phyloP scores from a whole-genome alignment of 2,329 filamentous ascomycete genomes.

The Cladosporium sp. region DNA sequence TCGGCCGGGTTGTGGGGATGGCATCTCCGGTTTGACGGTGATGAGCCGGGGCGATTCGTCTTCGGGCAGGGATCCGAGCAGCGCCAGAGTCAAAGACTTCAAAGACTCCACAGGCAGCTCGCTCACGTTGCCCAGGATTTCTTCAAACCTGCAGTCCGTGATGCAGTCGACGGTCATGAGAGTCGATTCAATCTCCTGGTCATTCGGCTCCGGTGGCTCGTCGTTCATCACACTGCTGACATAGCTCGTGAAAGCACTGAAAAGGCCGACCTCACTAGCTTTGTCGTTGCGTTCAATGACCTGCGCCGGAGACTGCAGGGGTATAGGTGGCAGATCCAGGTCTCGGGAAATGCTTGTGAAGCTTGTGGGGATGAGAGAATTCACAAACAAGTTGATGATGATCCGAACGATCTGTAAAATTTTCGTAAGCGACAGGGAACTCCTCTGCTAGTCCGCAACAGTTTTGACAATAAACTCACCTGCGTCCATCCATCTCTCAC shows the following conservation, averaged over 20 bases:
- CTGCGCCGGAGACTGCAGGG: slow-evolving; percentile 85
- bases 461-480: slow-evolving; percentile 47
- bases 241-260: slow-evolving; percentile 93
- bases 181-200: slow-evolving; percentile 95
- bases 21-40: slow-evolving; percentile 80
- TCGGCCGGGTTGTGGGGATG: slow-evolving; percentile 55
- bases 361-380: slow-evolving; percentile 83
- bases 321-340: slow-evolving; percentile 74
- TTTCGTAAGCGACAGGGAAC: slow-evolving; percentile 38
- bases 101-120: slow-evolving; percentile 58
- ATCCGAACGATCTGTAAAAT: slow-evolving; percentile 71
- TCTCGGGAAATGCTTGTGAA: slow-evolving; percentile 62
- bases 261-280: slow-evolving; percentile 76
- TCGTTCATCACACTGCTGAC: slow-evolving; percentile 99
- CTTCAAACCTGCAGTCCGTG: slow-evolving; percentile 78
- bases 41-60: slow-evolving; percentile 73
- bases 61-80: slow-evolving; percentile 83
- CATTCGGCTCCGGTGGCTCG: slow-evolving; percentile 93
- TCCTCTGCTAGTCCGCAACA: neutral
- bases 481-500: slow-evolving; percentile 75
- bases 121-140: slow-evolving; percentile 79
- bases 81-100: slow-evolving; percentile 62
- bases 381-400: slow-evolving; percentile 93
- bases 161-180: slow-evolving; percentile 92
- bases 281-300: slow-evolving; percentile 81